These are phyloP conservation scores for Macrolepiota albuminosa DNA, from an alignment of 768 basidiomycete species.

Conservation along the genomic window DNA sequence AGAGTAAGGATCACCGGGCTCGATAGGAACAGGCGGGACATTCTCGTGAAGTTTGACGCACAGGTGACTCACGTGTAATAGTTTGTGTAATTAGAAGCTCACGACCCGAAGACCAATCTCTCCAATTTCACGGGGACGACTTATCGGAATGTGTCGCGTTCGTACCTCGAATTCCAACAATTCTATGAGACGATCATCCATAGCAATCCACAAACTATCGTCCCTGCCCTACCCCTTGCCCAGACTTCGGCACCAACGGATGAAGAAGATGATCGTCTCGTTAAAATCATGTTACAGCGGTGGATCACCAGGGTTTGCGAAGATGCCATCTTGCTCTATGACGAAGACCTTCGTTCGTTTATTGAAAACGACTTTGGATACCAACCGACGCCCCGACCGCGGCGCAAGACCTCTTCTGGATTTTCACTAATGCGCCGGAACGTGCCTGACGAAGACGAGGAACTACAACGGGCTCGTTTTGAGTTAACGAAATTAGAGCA, in stretches of 20 bases:
- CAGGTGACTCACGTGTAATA: conserved; percentile 53
- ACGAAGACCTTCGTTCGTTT: conserved; percentile 93
- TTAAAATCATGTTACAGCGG: conserved; percentile 90
- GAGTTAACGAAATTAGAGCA: conserved; percentile 90
- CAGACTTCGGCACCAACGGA: conserved; percentile 96
- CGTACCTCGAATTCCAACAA: conserved; percentile 91
- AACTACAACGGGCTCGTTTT: conserved; percentile 83
- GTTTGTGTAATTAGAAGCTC: neutral
- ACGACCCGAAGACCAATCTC: conserved; percentile 72
- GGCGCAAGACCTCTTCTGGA: conserved; percentile 67
- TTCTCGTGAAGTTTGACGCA: conserved; percentile 91
- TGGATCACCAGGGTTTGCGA: conserved; percentile 94
- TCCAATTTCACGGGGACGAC: conserved; percentile 85
- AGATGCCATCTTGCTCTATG: conserved; percentile 80
- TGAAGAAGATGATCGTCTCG: conserved; percentile 96
- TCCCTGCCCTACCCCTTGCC: conserved; percentile 92
- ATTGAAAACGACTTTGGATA: conserved; percentile 98
- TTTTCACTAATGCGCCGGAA: conserved; percentile 74
- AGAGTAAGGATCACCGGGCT: conserved; percentile 85
- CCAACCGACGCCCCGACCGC: conserved; percentile 74
- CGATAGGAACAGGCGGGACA: conserved; percentile 93
- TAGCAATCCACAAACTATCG: conserved; percentile 93
- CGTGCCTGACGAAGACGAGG: conserved; percentile 93
- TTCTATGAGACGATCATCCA: conserved; percentile 88
- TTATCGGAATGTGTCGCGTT: conserved; percentile 92